A percentile compares a stretch with the other conserved stretches of the same genome.
These are phyloP conservation scores for Ochromonadaceae sp. DNA, from an alignment of 352 stramenopile genomes.

Conservation along the genomic window DNA sequence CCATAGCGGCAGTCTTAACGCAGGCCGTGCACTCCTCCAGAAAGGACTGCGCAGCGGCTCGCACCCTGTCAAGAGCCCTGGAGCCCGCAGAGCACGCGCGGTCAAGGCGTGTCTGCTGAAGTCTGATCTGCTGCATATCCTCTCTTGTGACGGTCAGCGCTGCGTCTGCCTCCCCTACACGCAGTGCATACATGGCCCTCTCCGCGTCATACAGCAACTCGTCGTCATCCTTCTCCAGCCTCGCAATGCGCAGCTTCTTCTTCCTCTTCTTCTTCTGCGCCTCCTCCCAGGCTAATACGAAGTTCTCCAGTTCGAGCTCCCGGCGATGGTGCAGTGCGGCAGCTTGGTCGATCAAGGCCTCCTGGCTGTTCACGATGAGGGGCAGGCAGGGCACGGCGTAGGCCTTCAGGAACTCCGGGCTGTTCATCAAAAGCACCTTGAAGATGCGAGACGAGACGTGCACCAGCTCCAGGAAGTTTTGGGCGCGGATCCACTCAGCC, in stretches of 20 bases:
- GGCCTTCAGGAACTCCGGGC: no score
- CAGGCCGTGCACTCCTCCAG: not conserved
- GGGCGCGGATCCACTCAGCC: not conserved
- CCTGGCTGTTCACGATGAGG: not conserved
- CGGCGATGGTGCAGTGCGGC: not conserved
- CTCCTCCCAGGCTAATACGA: slow-evolving; percentile 6
- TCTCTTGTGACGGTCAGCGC: not conserved
- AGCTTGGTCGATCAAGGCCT: not conserved
- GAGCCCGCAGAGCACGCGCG: not conserved
- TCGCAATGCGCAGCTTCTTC: slow-evolving; percentile 9
- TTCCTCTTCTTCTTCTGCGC: slow-evolving; percentile 2
- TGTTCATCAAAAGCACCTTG: not conserved
- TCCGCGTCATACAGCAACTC: slow-evolving; percentile 5
- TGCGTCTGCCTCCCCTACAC: not conserved
- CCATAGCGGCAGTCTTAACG: not conserved
- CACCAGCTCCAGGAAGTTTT: not conserved
- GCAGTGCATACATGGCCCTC: not conserved
- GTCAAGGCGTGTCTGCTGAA: not conserved
- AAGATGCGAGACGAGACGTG: not conserved
- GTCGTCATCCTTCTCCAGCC: slow-evolving; percentile 4
- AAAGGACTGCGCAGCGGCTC: not conserved
- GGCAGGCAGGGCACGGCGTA: no score
- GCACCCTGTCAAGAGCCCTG: not conserved
- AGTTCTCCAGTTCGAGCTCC: not conserved
- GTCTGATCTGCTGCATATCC: not conserved